Conservation (phyloP, 2,329 filamentous ascomycete genomes). For the Penicillium sp. region DNA sequence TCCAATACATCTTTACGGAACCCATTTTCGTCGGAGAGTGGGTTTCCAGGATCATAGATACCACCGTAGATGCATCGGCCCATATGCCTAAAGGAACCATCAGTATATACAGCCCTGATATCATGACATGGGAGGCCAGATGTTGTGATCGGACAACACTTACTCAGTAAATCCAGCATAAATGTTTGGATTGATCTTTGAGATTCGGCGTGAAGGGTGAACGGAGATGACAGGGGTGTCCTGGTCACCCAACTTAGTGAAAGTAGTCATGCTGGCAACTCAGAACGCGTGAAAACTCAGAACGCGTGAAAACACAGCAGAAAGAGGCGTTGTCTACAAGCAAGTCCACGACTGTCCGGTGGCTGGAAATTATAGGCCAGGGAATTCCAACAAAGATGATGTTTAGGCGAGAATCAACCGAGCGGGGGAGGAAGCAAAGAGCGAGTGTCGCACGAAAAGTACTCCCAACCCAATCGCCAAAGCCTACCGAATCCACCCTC, state of each 20-base stretch:
- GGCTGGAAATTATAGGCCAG: slow-evolving; percentile 11
- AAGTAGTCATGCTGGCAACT: slow-evolving; percentile 65
- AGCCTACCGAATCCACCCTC: slow-evolving; percentile 9
- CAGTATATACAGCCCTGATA: not conserved
- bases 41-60: slow-evolving; percentile 77
- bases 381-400: not conserved
- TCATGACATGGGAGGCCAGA: not conserved
- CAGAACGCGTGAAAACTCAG: not conserved
- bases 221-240: slow-evolving; percentile 68
- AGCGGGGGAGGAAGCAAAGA: not conserved
- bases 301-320: not conserved
- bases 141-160: slow-evolving; percentile 31
- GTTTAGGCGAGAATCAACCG: not conserved
- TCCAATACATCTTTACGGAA: slow-evolving; percentile 80
- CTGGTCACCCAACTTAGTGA: slow-evolving; percentile 67
- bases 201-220: slow-evolving; percentile 66
- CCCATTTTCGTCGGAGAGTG: slow-evolving; percentile 73
- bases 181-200: slow-evolving; percentile 77
- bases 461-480: not conserved
- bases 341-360: not conserved
- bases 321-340: slow-evolving; percentile 1
- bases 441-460: not conserved
- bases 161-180: slow-evolving; percentile 87
- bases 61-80: slow-evolving; percentile 86
- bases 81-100: slow-evolving; percentile 71